Evolutionary conservation across 257 asterid species (phyloP).

Genomic region (Solanum pimpinellifolium): DNA sequence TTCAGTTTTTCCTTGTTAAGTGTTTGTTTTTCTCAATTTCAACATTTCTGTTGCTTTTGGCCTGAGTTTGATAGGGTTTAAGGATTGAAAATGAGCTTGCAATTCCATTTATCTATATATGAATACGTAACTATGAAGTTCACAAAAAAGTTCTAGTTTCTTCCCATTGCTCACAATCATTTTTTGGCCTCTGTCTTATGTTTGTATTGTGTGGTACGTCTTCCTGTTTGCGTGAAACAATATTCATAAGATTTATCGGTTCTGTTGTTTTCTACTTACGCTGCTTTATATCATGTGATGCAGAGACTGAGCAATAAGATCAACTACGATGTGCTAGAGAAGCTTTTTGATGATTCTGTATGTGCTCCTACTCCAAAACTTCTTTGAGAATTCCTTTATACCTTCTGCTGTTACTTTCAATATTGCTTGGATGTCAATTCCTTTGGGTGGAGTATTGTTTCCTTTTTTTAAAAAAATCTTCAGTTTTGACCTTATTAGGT

Average conservation of each 20-base stretch:
- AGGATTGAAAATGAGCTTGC: not conserved
- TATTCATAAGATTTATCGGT: not conserved
- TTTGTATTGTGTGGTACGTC: not conserved
- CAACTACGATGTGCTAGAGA: slow-evolving; percentile 37
- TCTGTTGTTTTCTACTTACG: not conserved
- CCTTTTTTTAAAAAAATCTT: not conserved
- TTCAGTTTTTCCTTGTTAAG: not conserved
- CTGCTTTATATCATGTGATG: slow-evolving; percentile 2
- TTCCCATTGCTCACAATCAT: not conserved
- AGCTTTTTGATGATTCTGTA: slow-evolving; percentile 47
- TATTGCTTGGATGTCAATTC: not conserved
- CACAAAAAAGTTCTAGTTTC: not conserved
- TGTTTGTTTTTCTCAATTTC: not conserved
- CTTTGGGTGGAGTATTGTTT: not conserved
- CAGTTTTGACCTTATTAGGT: not conserved
- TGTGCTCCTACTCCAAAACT: slow-evolving; percentile 12
- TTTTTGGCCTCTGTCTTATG: not conserved
- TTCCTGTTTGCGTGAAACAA: not conserved
- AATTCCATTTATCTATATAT: not conserved
- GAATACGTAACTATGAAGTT: not conserved
- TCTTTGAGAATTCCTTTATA: not conserved
- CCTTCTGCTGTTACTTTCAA: not conserved
- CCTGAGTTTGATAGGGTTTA: not conserved
- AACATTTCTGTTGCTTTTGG: not conserved
- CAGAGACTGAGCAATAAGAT: slow-evolving; percentile 53